Base-by-base conservation (phyloP, 495 filamentous ascomycete genomes). In the Penicillium salamii region DNA sequence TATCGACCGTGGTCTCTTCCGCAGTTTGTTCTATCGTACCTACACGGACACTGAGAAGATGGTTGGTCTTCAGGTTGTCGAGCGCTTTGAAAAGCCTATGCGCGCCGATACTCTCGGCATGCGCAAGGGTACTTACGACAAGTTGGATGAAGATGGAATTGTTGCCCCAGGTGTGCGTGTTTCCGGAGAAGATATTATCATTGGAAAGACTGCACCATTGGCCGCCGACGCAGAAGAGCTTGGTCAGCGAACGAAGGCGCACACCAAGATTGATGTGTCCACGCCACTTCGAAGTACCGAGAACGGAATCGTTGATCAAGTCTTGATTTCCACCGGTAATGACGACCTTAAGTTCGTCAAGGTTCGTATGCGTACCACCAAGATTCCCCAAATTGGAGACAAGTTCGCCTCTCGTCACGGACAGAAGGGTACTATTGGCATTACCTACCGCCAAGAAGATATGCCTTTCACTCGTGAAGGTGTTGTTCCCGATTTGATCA, bases 391-490 rank as follows among this genome's bases (percentile, higher is more conserved):
- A 68, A 97, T 99, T 66, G 93, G 93, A 55, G 93, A 99, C 72
- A 99, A 99, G 68, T 99, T 99, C 66, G 95, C 93, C 0, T 97
- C 95, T 49, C 90, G 93, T 68, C 93, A 99, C 82, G 93, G 93
- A 53, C 93, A 99, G 66, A 99, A 99, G 74, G 93, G 93, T 66
- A 97, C 95, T 1, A 96, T 99, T 65, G 93, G 93, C 78, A 93
- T 99, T 62, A 97, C 93, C 1, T 97, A 90, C 69, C 82, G 91
- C 11, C 89, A 95, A 55, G 93, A 97, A 69, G 95, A 99, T 61
- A 99, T 99, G 93, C 95, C 95, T 0, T 99, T 97, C 70, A 95
- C 91, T 5, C 75, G 83, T 34, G 89, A 97, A 68, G 93, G 93
- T 54, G 81, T 97, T 42, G 85, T 85, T 1, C 93, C 93, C 1